Conservation (phyloP, 768 basidiomycete genomes). For the Imleria badia region DNA sequence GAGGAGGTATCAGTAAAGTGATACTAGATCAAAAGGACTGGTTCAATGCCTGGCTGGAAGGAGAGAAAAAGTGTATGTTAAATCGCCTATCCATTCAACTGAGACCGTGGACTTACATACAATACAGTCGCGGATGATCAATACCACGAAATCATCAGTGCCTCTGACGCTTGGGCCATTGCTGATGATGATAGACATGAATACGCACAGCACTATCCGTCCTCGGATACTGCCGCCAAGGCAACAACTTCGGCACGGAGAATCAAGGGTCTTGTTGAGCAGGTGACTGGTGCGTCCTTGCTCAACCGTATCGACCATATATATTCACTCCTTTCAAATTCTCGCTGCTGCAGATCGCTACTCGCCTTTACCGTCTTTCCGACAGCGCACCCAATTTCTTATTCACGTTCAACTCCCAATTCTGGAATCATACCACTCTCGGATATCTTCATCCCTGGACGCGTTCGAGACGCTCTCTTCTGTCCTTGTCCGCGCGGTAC, state of each 20-base stretch:
- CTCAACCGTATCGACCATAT: background rate
- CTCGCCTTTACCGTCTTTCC: conserved; percentile 74
- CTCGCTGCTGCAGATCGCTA: conserved; percentile 69
- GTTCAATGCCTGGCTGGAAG: conserved; percentile 89
- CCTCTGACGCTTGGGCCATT: conserved; percentile 84
- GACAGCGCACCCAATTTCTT: conserved; percentile 82
- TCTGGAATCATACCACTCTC: conserved; percentile 70
- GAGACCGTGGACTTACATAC: background rate
- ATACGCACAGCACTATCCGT: conserved; percentile 29
- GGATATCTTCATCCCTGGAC: conserved; percentile 83
- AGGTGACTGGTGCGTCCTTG: conserved; percentile 72
- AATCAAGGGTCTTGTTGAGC: conserved; percentile 83
- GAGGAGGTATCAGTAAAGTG: conserved; percentile 80
- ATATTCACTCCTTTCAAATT: background rate
- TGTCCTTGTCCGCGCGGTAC: conserved; percentile 84
- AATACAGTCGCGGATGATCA: conserved; percentile 80
- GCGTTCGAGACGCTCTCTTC: conserved; percentile 93
- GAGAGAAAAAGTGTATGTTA: conserved; percentile 82
- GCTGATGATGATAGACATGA: conserved; percentile 60
- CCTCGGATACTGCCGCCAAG: conserved; percentile 43
- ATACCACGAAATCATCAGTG: conserved; percentile 79
- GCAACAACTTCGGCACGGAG: conserved; percentile 84
- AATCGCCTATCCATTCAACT: background rate
- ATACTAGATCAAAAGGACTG: conserved; percentile 83
- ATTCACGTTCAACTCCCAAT: conserved; percentile 82